Conservation (phyloP, 495 filamentous ascomycete genomes). For the Parmelia sp. region DNA sequence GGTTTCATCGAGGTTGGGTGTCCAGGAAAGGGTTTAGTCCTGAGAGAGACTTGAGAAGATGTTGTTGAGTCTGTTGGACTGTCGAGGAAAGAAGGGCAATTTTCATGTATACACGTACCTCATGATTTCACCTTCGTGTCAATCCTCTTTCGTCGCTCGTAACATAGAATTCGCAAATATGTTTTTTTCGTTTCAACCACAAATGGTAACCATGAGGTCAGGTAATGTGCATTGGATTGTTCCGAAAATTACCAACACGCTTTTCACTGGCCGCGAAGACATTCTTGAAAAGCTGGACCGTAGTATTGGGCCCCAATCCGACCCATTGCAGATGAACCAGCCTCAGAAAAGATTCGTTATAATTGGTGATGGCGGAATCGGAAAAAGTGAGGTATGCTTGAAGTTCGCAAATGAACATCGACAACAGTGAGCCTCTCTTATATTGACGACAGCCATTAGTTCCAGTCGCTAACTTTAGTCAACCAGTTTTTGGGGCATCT, state of each 20-base stretch:
- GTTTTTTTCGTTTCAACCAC: not conserved
- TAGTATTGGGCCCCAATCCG: not conserved
- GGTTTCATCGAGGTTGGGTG: not conserved
- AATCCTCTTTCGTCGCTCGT: not conserved
- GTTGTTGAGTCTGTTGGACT: not conserved
- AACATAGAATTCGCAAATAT: not conserved
- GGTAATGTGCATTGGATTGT: not conserved
- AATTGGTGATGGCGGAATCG: slow-evolving; percentile 34
- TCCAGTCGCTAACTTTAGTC: not conserved
- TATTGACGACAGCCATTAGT: not conserved
- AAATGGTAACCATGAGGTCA: not conserved
- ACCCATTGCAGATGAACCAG: not conserved
- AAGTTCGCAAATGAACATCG: slow-evolving; percentile 33
- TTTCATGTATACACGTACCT: not conserved
- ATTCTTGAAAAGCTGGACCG: not conserved
- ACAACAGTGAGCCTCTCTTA: slow-evolving; percentile 23
- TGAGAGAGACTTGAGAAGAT: not conserved
- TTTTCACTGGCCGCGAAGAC: not conserved
- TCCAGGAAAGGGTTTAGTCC: not conserved
- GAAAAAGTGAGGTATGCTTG: slow-evolving; percentile 36
- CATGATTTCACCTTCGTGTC: not conserved
- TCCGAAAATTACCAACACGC: not conserved
- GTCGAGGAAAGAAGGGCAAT: not conserved
- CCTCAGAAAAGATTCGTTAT: slow-evolving; percentile 29
- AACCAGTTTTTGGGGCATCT: slow-evolving; percentile 40